These are phyloP conservation scores for Colletotrichum eleusines DNA, from an alignment of 2,329 filamentous ascomycete species.

Conservation along the genomic window DNA sequence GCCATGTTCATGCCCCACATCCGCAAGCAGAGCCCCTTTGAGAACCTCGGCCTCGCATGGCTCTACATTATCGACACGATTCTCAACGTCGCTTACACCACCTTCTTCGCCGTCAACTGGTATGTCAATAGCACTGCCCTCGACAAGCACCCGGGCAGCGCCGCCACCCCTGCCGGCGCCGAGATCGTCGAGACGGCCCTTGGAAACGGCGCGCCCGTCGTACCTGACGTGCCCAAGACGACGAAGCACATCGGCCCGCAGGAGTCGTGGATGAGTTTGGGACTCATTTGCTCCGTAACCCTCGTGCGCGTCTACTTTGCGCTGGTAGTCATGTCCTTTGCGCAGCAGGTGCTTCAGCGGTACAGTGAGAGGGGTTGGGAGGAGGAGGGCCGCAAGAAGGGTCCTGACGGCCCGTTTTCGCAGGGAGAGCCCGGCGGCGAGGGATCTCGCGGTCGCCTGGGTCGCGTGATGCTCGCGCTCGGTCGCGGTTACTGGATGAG, in stretches of 20 bases:
- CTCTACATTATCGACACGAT: slow-evolving; percentile 86
- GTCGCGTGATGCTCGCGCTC: slow-evolving; percentile 81
- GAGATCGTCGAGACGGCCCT: slow-evolving; percentile 39
- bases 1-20: slow-evolving; percentile 83
- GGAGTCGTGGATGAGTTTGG: slow-evolving; percentile 80
- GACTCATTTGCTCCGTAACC: slow-evolving; percentile 80
- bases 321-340: slow-evolving; percentile 85
- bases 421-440: slow-evolving; percentile 77
- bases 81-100: slow-evolving; percentile 85
- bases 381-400: slow-evolving; percentile 51
- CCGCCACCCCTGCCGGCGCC: slow-evolving; percentile 35
- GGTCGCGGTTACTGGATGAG: slow-evolving; percentile 87
- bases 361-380: slow-evolving; percentile 41
- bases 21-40: slow-evolving; percentile 80
- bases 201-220: slow-evolving; percentile 39
- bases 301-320: slow-evolving; percentile 85
- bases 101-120: slow-evolving; percentile 86
- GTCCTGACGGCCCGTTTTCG: slow-evolving; percentile 72
- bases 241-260: slow-evolving; percentile 53
- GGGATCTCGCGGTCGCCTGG: slow-evolving; percentile 83
- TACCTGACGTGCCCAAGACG: slow-evolving; percentile 40
- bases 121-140: slow-evolving; percentile 74
- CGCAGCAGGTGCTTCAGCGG: slow-evolving; percentile 76
- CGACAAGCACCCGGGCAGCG: slow-evolving; percentile 41
- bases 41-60: slow-evolving; percentile 85